These are phyloP conservation scores for Lepidium aucheri DNA, from an alignment of 345 rosid genomes.

Conservation along the genomic window DNA sequence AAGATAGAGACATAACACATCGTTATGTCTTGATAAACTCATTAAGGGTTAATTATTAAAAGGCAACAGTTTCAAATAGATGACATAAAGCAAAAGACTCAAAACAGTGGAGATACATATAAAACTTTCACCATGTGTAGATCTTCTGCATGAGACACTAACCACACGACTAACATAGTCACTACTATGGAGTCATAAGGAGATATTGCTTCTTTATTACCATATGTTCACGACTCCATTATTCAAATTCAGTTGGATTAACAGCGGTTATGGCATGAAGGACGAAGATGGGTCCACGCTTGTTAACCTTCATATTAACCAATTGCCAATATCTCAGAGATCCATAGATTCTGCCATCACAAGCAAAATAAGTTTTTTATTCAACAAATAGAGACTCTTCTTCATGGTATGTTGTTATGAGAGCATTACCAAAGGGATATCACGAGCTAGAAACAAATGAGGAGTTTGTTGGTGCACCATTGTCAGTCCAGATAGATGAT, in stretches of 20 bases:
- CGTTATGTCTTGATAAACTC: background rate
- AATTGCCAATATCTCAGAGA: background rate
- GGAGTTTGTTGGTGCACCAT: no score
- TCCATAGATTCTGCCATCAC: background rate
- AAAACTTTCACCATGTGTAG: background rate
- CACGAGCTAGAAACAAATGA: no score
- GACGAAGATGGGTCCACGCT: background rate
- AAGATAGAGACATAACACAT: background rate
- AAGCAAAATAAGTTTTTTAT: background rate
- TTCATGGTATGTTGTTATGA: background rate
- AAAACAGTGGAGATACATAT: no score
- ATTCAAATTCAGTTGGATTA: background rate
- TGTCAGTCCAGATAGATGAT: no score
- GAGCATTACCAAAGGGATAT: no score
- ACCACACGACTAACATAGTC: no score
- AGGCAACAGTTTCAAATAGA: background rate
- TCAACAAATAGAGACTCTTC: background rate
- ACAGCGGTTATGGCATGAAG: background rate
- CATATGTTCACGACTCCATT: background rate
- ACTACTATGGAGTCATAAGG: background rate
- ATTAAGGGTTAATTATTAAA: background rate
- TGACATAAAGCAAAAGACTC: background rate
- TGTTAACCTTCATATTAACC: background rate
- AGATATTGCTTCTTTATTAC: background rate
- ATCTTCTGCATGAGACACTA: background rate